These are phyloP conservation scores for Chaetomidium leptoderma DNA, from an alignment of 495 filamentous ascomycete genomes.

Conservation along the genomic window DNA sequence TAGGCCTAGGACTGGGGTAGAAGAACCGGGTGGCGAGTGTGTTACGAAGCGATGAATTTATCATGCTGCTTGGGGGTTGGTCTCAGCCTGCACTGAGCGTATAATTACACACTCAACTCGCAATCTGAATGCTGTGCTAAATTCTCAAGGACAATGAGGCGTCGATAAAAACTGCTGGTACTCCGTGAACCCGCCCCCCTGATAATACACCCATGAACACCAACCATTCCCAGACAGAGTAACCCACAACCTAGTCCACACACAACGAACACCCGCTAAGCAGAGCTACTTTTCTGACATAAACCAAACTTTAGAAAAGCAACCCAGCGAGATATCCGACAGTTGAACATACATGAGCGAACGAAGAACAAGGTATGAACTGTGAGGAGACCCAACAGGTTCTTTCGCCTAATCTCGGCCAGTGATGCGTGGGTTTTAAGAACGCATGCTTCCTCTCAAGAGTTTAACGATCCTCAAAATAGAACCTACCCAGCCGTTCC, in stretches of 20 bases:
- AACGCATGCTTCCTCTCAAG: neutral
- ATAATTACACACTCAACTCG: too few species aligned
- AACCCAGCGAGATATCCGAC: neutral
- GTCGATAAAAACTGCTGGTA: neutral
- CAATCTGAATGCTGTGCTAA: neutral
- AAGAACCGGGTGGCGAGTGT: neutral
- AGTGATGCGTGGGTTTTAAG: neutral
- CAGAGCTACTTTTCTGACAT: neutral
- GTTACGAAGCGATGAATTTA: neutral
- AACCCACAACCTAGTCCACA: neutral
- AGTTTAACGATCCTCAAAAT: conserved; percentile 44
- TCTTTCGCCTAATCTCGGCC: too few species aligned
- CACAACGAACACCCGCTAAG: neutral
- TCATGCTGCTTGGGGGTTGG: neutral
- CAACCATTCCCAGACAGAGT: neutral
- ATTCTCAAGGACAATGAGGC: neutral
- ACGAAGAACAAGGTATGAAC: neutral
- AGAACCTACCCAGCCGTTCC: conserved; percentile 49
- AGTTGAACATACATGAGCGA: neutral
- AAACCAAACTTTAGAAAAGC: neutral
- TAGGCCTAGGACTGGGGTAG: neutral
- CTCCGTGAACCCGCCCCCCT: neutral
- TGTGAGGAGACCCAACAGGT: neutral
- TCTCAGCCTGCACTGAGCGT: too few species aligned
- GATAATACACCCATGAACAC: neutral